These are phyloP conservation scores for Saccharomyces hybrid DNA, from an alignment of 1,139 yeast genomes.

Conservation along the genomic window DNA sequence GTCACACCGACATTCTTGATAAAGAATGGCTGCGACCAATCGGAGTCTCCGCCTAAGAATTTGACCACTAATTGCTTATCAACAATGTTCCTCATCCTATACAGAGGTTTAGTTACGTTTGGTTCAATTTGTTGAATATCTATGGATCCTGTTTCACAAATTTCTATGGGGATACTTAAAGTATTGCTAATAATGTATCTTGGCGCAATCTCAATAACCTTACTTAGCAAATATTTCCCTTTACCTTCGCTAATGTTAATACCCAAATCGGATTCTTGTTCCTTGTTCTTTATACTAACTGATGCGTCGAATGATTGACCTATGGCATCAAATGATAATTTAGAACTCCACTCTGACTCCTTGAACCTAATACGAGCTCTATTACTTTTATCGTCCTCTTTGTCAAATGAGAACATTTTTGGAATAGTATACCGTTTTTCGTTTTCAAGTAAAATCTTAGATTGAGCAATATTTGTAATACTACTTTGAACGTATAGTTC, in stretches of 20 bases:
- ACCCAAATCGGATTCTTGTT: constrained; percentile 69
- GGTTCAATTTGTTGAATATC: constrained; percentile 41
- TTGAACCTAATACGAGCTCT: constrained; percentile 64
- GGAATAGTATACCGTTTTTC: constrained; percentile 44
- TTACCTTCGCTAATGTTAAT: constrained; percentile 74
- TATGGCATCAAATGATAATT: constrained; percentile 80
- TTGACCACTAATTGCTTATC: constrained; percentile 51
- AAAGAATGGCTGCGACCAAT: constrained; percentile 86
- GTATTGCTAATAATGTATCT: constrained; percentile 68
- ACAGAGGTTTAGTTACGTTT: constrained; percentile 55
- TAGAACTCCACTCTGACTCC: constrained; percentile 69
- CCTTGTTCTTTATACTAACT: constrained; percentile 51
- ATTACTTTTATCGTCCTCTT: constrained; percentile 49
- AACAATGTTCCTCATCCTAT: constrained; percentile 32
- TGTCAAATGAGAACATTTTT: constrained; percentile 77
- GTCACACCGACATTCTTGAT: constrained; percentile 80
- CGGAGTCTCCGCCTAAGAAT: constrained; percentile 49
- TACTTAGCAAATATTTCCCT: constrained; percentile 72
- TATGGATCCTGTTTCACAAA: constrained; percentile 60
- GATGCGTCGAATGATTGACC: constrained; percentile 71
- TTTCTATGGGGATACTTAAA: constrained; percentile 47
- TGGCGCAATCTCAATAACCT: constrained; percentile 75
- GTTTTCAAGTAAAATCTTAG: constrained; percentile 22
- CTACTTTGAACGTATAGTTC: constrained; percentile 60
- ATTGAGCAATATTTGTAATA: constrained; percentile 44